Percentiles rank a stretch among this genome's conserved stretches.
phyloP scores from a whole-genome alignment of 2,329 filamentous ascomycete species.

The Colletotrichum godetiae region DNA sequence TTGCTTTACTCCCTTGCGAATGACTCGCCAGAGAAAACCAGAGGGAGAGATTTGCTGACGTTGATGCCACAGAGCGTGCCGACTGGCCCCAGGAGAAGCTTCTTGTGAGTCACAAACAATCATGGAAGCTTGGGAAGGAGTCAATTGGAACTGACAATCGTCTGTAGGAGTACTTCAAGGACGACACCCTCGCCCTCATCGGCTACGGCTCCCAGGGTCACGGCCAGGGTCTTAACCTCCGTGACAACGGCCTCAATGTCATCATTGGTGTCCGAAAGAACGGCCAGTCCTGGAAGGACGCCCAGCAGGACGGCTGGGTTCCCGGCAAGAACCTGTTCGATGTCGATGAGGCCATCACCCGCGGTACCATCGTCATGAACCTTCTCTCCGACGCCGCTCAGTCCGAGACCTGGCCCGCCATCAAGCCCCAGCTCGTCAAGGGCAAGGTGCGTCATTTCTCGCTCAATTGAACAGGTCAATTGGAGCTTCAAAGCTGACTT shows the following conservation, averaged over 20 bases:
- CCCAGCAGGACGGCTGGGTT: conserved; percentile 96
- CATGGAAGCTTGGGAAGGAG: neutral
- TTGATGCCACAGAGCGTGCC: conserved; percentile 79
- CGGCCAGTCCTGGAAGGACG: conserved; percentile 98
- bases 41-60: conserved; percentile 32
- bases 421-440: conserved; percentile 98
- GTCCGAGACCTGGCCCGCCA: conserved; percentile 97
- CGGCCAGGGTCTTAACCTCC: conserved; percentile 99
- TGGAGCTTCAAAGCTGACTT: conserved; percentile 38
- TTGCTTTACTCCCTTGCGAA: neutral
- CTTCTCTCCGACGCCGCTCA: conserved; percentile 97
- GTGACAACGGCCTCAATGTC: conserved; percentile 99
- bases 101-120: conserved; percentile 71
- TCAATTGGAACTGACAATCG: conserved; percentile 30
- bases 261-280: conserved; percentile 99
- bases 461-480: conserved; percentile 11
- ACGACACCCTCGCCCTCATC: conserved; percentile 98
- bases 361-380: conserved; percentile 98
- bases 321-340: conserved; percentile 99
- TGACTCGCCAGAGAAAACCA: conserved; percentile 19
- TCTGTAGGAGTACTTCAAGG: conserved; percentile 95
- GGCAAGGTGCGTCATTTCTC: conserved; percentile 79
- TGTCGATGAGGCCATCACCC: conserved; percentile 93
- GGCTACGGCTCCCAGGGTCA: conserved; percentile 98
- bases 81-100: conserved; percentile 99